Conservation (phyloP, 176 grass and related monocot genomes). For the Echinochloa phyllopogon region DNA sequence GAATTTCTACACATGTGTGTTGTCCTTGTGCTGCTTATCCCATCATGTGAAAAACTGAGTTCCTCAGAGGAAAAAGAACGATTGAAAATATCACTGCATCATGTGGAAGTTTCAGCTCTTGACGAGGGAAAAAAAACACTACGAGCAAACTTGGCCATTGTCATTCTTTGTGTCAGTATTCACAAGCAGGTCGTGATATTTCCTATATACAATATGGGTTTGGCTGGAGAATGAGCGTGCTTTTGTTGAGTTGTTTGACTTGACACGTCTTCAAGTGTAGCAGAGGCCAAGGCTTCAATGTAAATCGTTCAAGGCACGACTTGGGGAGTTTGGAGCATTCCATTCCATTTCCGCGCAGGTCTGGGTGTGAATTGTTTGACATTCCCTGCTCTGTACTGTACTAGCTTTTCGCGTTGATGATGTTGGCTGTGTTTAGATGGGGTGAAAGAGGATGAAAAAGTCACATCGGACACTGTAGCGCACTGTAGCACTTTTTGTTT, state of each 20-base stretch:
- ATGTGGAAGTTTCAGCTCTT: not conserved
- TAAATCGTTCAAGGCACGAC: not conserved
- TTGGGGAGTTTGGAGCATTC: not conserved
- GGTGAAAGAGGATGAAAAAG: no score
- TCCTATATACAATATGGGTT: not conserved
- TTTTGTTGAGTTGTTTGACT: not conserved
- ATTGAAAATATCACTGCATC: not conserved
- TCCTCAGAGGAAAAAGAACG: not conserved
- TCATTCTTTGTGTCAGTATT: not conserved
- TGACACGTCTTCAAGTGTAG: not conserved
- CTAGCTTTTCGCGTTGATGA: not conserved
- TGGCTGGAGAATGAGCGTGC: not conserved
- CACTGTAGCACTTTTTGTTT: no score
- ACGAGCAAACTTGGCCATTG: not conserved
- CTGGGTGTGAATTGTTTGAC: not conserved
- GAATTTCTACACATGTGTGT: not conserved
- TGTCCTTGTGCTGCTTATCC: not conserved
- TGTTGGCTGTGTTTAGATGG: no score
- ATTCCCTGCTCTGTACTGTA: not conserved
- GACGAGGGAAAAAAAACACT: not conserved
- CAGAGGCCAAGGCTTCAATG: not conserved
- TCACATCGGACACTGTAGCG: no score
- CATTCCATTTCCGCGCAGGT: not conserved
- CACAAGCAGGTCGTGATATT: not conserved
- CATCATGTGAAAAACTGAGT: not conserved